Base-by-base conservation (phyloP, 2,329 filamentous ascomycete species). In the Sporothrix humicola region DNA sequence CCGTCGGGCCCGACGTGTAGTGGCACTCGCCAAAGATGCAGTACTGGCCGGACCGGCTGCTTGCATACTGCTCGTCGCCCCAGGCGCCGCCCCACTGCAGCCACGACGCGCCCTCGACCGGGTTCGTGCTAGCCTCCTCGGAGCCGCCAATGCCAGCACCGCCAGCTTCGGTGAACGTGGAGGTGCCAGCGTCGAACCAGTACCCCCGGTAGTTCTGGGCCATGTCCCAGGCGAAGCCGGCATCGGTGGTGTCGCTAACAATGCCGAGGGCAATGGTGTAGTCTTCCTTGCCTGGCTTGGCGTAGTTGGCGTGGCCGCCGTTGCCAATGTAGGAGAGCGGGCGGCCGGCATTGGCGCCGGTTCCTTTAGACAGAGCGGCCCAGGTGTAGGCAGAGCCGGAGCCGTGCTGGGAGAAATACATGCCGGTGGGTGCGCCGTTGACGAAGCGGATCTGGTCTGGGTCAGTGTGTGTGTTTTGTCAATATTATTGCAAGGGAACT, bases 361-460 rank as follows among this genome's bases (percentile, higher is more conserved):
- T 58, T 20, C 61, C 74, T 56, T 74, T 74, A 66, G 63, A 44
- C 48, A 78, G 15, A 1, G 75, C 75, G 46, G 73, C 69, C 74
- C 76, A 79, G 50, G 74, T 74, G 74, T 79, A 79, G 58, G 78
- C 77, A 1, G 78, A 75, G 56, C 78, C 78, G 52, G 75, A 26
- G 46, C 72, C 65, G 74, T 79, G 78, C 69, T 78, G 74, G 26
- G 77, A 78, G 23, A 77, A 74, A 68, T 77, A 79, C 68, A 79
- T 74, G 61, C 71, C 73, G 2, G 74, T 71, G 1, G 78, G 78
- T 3, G 31, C n/a, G 44, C 76, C 75, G 46, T 77, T 17, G 31
- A 77, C 37, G 73, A 79, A 79, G 73, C 78, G 77, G 73, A 78
- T 76, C 76, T 77, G n/a, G n/a, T n/a, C n/a, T n/a, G n/a, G n/a